These are phyloP conservation scores for Syzygium aqueum DNA, from an alignment of 345 rosid species.

Conservation along the genomic window DNA sequence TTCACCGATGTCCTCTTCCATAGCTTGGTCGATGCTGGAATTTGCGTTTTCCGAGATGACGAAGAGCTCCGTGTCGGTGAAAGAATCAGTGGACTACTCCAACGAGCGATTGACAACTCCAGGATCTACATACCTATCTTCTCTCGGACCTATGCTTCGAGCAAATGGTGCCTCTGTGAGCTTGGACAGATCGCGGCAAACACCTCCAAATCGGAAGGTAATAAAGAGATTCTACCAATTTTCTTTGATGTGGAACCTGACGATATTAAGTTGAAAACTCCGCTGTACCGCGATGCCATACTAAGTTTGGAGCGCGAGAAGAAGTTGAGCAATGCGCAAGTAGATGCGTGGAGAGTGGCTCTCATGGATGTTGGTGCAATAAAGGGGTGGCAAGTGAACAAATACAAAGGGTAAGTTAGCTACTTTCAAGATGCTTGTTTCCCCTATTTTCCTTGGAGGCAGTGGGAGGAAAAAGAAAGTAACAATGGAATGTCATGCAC, in stretches of 20 bases:
- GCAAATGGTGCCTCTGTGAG: too few species aligned
- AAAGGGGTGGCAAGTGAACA: background rate
- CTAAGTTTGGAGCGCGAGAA: background rate
- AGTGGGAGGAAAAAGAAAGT: too few species aligned
- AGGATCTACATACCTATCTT: too few species aligned
- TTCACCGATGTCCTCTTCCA: background rate
- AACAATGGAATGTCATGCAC: too few species aligned
- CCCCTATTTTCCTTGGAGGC: background rate
- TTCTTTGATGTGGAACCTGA: background rate
- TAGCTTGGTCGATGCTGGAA: background rate
- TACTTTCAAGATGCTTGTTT: background rate
- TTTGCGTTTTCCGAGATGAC: background rate
- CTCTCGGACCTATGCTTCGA: too few species aligned
- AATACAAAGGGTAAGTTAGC: background rate
- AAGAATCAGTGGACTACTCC: background rate
- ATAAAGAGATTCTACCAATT: background rate
- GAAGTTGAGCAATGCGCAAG: background rate
- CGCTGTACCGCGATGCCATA: rapidly evolving
- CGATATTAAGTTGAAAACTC: background rate
- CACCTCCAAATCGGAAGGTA: too few species aligned
- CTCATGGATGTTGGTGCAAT: background rate
- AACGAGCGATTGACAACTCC: too few species aligned
- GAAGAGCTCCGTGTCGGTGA: background rate
- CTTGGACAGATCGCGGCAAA: too few species aligned
- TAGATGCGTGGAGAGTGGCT: background rate